Conservation (phyloP, 352 stramenopile genomes). For the Aphanomyces cochlioides region DNA sequence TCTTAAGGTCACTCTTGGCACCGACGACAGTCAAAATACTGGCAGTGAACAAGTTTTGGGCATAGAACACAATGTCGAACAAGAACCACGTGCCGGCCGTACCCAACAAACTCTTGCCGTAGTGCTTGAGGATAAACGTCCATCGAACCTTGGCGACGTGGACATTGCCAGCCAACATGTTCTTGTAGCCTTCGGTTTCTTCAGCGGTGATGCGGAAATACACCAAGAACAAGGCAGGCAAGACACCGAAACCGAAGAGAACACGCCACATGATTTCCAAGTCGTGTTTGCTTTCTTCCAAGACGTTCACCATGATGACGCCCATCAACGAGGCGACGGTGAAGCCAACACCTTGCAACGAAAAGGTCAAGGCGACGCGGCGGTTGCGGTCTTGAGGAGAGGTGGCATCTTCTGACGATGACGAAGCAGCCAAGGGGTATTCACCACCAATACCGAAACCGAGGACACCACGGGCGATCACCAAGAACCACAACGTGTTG, state of each 20-base stretch:
- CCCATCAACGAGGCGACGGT: slow-evolving; percentile 25
- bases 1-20: slow-evolving; percentile 18
- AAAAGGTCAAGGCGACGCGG: slow-evolving; percentile 33
- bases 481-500: slow-evolving; percentile 31
- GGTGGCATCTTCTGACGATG: slow-evolving; percentile 31
- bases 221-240: slow-evolving; percentile 30
- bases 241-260: slow-evolving; percentile 33
- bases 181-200: slow-evolving; percentile 33
- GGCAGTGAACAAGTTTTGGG: slow-evolving; percentile 37
- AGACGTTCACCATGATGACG: slow-evolving; percentile 27
- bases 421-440: slow-evolving; percentile 31
- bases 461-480: slow-evolving; percentile 31
- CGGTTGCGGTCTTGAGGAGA: slow-evolving; percentile 26
- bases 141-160: slow-evolving; percentile 11
- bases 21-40: slow-evolving; percentile 31
- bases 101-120: slow-evolving; percentile 33
- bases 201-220: slow-evolving; percentile 34
- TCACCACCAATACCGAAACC: slow-evolving; percentile 34
- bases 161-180: slow-evolving; percentile 22
- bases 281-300: slow-evolving; percentile 8
- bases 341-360: slow-evolving; percentile 31
- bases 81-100: slow-evolving; percentile 42
- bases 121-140: slow-evolving; percentile 33
- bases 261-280: slow-evolving; percentile 34
- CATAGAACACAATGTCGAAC: slow-evolving; percentile 45